These are phyloP conservation scores for Saprolegnia parasitica DNA, from an alignment of 352 stramenopile species.

Conservation along the genomic window DNA sequence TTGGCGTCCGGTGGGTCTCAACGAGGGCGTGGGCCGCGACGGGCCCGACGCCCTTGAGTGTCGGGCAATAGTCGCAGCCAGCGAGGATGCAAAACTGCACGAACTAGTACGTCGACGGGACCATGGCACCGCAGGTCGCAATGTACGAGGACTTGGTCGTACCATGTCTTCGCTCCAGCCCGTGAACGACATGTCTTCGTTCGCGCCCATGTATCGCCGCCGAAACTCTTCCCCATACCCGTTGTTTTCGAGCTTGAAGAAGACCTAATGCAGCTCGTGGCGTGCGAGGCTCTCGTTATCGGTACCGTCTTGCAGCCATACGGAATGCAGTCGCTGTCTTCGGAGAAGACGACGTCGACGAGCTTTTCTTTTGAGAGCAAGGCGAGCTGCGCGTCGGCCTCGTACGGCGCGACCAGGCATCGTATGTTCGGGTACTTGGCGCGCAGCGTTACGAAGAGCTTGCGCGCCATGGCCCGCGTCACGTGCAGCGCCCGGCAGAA, in stretches of 20 bases:
- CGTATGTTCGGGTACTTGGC: slow-evolving; percentile 56
- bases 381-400: slow-evolving; percentile 96
- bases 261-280: slow-evolving; percentile 37
- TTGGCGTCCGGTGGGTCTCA: slow-evolving; percentile 42
- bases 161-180: slow-evolving; percentile 86
- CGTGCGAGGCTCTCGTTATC: background rate
- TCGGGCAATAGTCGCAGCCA: slow-evolving; percentile 87
- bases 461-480: slow-evolving; percentile 70
- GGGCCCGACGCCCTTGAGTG: slow-evolving; percentile 67
- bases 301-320: slow-evolving; percentile 86
- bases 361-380: slow-evolving; percentile 84
- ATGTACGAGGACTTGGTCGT: no score
- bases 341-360: slow-evolving; percentile 93
- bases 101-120: slow-evolving; percentile 43
- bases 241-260: slow-evolving; percentile 93
- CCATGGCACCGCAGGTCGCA: background rate
- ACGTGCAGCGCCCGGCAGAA: slow-evolving; percentile 59
- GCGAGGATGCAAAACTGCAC: slow-evolving; percentile 79
- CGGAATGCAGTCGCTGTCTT: slow-evolving; percentile 94
- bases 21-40: slow-evolving; percentile 80
- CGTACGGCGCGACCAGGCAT: slow-evolving; percentile 95
- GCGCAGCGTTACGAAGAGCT: slow-evolving; percentile 54
- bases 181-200: slow-evolving; percentile 76
- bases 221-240: slow-evolving; percentile 87
- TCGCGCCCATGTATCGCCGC: slow-evolving; percentile 64